Conservation (phyloP, 2,329 filamentous ascomycete genomes). For the Myrmaecium sp. region DNA sequence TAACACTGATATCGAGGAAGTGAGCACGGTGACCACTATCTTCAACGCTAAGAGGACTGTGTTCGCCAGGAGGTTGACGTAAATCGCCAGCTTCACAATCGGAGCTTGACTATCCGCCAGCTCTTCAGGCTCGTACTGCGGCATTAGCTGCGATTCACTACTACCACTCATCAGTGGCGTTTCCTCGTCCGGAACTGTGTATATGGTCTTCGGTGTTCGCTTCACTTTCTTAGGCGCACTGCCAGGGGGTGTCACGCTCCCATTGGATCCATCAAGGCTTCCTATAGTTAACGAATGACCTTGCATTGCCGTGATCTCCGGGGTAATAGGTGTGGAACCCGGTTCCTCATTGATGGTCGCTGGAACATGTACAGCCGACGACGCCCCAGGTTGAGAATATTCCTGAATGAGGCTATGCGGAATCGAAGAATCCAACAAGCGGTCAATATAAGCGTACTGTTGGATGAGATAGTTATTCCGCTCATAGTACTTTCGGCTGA, state of each 20-base stretch:
- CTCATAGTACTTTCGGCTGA: slow-evolving; percentile 67
- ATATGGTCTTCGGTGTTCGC: too few species aligned
- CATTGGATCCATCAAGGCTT: too few species aligned
- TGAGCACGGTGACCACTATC: slow-evolving; percentile 57
- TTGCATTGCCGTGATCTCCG: slow-evolving; percentile 9
- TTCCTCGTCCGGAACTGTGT: slow-evolving; percentile 64
- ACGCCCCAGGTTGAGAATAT: slow-evolving; percentile 50
- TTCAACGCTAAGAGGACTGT: slow-evolving; percentile 58
- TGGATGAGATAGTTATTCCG: slow-evolving; percentile 76
- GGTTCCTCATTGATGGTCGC: slow-evolving; percentile 61
- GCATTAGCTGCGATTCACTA: slow-evolving; percentile 42
- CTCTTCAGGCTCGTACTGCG: slow-evolving; percentile 50
- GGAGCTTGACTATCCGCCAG: slow-evolving; percentile 57
- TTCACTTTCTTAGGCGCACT: slow-evolving; percentile 42
- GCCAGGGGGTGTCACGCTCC: slow-evolving; percentile 6
- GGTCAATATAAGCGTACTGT: slow-evolving; percentile 87
- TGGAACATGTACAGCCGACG: slow-evolving; percentile 45
- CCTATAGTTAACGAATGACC: too few species aligned
- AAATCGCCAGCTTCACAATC: slow-evolving; percentile 75
- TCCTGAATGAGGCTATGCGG: slow-evolving; percentile 84
- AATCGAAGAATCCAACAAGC: slow-evolving; percentile 77
- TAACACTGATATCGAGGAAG: slow-evolving; percentile 66
- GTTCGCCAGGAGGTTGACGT: slow-evolving; percentile 70
- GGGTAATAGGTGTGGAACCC: slow-evolving; percentile 9
- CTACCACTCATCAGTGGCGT: too few species aligned